Base-by-base conservation (phyloP, 768 basidiomycete species). In the Macrolepiota albuminosa region DNA sequence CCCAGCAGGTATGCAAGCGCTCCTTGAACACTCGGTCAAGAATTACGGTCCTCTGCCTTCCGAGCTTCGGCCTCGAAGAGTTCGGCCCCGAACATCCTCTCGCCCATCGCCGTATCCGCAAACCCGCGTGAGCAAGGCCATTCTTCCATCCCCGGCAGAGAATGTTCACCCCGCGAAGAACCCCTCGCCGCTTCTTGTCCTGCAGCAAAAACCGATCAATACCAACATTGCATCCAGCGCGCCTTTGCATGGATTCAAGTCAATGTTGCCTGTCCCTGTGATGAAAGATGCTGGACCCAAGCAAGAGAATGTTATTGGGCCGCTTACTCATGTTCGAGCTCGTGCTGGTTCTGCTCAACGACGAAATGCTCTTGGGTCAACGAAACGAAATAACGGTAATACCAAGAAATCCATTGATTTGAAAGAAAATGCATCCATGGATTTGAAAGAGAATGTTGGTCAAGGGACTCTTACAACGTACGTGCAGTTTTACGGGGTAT, bases 51-150 rank as follows among this genome's bases (percentile, higher is more conserved):
- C 88, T 6, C 81, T 92, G n/a, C 85, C 91, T 0, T 85, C 84
- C 0, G 88, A 91, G 53, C 78, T 90, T 21, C 82, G 84, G 6
- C 79, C 80, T 29, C 84, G 78, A 54, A 84, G 87, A 18, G 69
- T 80, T 48, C 81, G 88, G 39, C 88, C 87, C 1, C 81, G 89
- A 14, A 89, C 85, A 0, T 79, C 82, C 33, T 91, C 90, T 31
- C 79, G 91, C 18, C 76, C 88, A 0, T 88, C 88, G 5, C 91
- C 90, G 0, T 92, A 93, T 61, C 88, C 89, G 39, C 72, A 78
- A 54, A 65, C 75, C 16, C 79, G 85, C 14, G 67, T 75, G 11
- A 70, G 74, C 42, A 85, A 80, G 67, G 70, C 76, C 14, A 40
- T 46, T 0, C 76, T 46, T 0, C 76, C 79, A 1, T 67, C 77